Evolutionary conservation across 176 grass and related monocot species (phyloP), one percentile per base, ranked within the genome.

Genomic region (Alopecurus myosuroides): DNA sequence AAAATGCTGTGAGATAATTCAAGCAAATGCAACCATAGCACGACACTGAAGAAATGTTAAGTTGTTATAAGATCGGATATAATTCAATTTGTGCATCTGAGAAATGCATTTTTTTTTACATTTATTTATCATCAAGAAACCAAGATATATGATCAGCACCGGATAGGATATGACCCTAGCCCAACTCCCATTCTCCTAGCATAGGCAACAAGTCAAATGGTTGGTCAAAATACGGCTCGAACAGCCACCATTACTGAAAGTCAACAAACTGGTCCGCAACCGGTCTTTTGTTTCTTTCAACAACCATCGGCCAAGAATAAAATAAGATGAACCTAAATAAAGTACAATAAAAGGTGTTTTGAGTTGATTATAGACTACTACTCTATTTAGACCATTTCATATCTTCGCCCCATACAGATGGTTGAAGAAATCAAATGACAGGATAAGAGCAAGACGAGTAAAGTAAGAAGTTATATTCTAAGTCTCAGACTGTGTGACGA

Each of bases 121-220:
- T 44, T 57, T 34, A n/a, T 11, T 40, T 65, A 28, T 25, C 39
- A 19, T 56, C 3, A 60, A 23, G 20, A 48, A 31, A 56, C 37
- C 70, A 63, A 46, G 53, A 9, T 22, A 61, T 44, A 51, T 64
- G 79, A 55, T 25, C 9, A 12, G 41, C 22, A 55, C 86, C 5
- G n/a, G 13, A 81, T 12, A 41, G 44, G 30, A 61, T 11, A 28
- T 8, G 49, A 3, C 46, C 70, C 11, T 15, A 49, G 1, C 1
- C 23, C 70, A 61, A 78, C 40, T 30, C 41, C 45, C 37, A 39
- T 46, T 49, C 20, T 20, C 26, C 52, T 22, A 78, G 39, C 56
- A 49, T 49, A 49, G 2, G 34, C 23, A 40, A 77, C 86, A 86
- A 79, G 84, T 86, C 73, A 86, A 77, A 4, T 25, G 40, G 46